phyloP scores from a whole-genome alignment of 2,329 filamentous ascomycete genomes.

The Aureobasidium sp. region DNA sequence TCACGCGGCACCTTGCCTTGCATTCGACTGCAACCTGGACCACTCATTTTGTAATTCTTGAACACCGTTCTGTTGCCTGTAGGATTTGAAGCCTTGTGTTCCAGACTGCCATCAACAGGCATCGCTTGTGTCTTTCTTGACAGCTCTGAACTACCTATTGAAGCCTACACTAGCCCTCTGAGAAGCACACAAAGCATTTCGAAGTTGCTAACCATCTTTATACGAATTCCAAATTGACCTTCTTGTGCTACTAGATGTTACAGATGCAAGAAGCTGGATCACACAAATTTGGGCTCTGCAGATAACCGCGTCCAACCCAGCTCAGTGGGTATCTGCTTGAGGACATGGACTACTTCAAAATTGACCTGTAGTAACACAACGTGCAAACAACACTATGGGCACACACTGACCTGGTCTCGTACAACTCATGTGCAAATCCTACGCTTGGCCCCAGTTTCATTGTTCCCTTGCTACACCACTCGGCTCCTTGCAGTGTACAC shows the following conservation, averaged over 20 bases:
- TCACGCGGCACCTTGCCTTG: background rate
- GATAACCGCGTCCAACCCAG: background rate
- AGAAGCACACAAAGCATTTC: background rate
- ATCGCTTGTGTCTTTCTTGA: background rate
- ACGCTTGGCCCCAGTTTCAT: background rate
- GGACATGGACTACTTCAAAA: background rate
- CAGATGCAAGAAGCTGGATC: background rate
- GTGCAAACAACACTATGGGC: background rate
- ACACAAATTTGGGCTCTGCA: background rate
- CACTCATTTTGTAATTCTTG: background rate
- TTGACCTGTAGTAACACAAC: background rate
- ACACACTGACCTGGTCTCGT: background rate
- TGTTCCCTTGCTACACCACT: background rate
- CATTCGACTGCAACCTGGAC: background rate
- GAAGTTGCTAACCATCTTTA: background rate
- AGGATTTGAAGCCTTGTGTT: background rate
- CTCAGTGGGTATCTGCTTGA: background rate
- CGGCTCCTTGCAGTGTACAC: slow-evolving; percentile 6
- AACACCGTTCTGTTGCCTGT: background rate
- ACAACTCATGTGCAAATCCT: background rate
- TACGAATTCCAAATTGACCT: background rate
- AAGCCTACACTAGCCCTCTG: background rate
- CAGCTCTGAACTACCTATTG: background rate
- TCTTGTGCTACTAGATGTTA: background rate
- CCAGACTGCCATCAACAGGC: background rate